Conservation (phyloP, 2,329 filamentous ascomycete genomes). For the Penicillium sp. region DNA sequence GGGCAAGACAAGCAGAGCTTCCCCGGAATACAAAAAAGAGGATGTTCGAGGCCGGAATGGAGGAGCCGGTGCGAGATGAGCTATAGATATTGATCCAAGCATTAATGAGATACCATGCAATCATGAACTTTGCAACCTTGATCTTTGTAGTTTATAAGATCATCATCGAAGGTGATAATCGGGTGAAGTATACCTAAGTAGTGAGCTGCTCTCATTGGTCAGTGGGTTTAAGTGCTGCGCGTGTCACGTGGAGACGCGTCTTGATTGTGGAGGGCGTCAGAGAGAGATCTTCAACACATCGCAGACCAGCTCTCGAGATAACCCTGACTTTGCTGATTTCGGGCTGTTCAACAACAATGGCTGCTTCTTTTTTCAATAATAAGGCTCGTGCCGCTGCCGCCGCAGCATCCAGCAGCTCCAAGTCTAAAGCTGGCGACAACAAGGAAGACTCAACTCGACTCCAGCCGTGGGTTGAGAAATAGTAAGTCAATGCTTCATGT, state of each 20-base stretch:
- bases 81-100: conserved; percentile 28
- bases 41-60: conserved; percentile 45
- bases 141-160: neutral
- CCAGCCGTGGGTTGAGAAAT: conserved; percentile 99
- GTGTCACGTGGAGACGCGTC: conserved; percentile 40
- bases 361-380: conserved; percentile 94
- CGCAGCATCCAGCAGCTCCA: conserved; percentile 68
- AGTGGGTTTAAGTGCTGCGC: conserved; percentile 26
- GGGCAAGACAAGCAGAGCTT: conserved; percentile 37
- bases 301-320: conserved; percentile 1
- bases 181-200: neutral
- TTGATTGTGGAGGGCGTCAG: conserved; percentile 19
- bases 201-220: conserved; percentile 11
- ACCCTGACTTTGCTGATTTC: neutral
- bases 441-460: conserved; percentile 64
- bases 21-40: conserved; percentile 51
- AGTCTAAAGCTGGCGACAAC: conserved; percentile 63
- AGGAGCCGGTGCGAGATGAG: conserved; percentile 39
- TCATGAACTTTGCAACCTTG: neutral
- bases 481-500: conserved; percentile 55
- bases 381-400: conserved; percentile 76
- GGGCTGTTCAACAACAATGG: conserved; percentile 30
- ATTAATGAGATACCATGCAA: conserved; percentile 16
- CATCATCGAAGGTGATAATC: neutral
- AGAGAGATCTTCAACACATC: conserved; percentile 12